Conservation (phyloP, 192 early-diverging fungal species). For the Linnemannia exigua region DNA sequence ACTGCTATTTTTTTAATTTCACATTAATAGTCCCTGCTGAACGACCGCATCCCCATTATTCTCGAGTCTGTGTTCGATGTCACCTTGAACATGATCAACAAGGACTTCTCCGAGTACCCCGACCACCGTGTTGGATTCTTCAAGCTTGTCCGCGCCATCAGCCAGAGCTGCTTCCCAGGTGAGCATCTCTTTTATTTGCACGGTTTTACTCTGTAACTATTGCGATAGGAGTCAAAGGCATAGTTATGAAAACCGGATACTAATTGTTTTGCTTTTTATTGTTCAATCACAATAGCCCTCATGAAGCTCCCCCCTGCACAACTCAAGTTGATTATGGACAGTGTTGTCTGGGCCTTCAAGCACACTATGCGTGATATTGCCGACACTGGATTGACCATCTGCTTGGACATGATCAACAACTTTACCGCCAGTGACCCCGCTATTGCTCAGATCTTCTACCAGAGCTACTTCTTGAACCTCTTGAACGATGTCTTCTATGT, state of each 20-base stretch:
- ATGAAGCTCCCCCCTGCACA: constrained; percentile 85
- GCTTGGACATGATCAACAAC: constrained; percentile 90
- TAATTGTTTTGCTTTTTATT: not conserved
- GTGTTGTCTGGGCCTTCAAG: constrained; percentile 98
- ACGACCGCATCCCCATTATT: constrained; percentile 87
- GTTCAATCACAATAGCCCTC: constrained; percentile 68
- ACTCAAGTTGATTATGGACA: constrained; percentile 95
- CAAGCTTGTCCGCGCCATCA: constrained; percentile 93
- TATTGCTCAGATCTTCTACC: constrained; percentile 91
- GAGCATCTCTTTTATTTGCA: constrained; percentile 8
- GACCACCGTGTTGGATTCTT: constrained; percentile 98
- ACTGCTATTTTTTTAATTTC: not conserved
- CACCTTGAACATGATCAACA: constrained; percentile 99
- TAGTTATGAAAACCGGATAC: not conserved
- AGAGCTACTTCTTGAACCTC: constrained; percentile 90
- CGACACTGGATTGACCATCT: constrained; percentile 90
- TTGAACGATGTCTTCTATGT: constrained; percentile 98
- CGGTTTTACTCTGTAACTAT: constrained; percentile 11
- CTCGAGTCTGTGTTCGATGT: constrained; percentile 96
- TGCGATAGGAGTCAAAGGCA: not conserved
- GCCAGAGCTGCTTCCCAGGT: constrained; percentile 92
- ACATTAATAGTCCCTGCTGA: constrained; percentile 73
- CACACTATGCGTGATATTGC: constrained; percentile 99
- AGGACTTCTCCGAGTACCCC: constrained; percentile 97
- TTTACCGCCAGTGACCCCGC: constrained; percentile 80